Conservation (phyloP, 2,329 filamentous ascomycete genomes). For the Exophiala oligosperma region DNA sequence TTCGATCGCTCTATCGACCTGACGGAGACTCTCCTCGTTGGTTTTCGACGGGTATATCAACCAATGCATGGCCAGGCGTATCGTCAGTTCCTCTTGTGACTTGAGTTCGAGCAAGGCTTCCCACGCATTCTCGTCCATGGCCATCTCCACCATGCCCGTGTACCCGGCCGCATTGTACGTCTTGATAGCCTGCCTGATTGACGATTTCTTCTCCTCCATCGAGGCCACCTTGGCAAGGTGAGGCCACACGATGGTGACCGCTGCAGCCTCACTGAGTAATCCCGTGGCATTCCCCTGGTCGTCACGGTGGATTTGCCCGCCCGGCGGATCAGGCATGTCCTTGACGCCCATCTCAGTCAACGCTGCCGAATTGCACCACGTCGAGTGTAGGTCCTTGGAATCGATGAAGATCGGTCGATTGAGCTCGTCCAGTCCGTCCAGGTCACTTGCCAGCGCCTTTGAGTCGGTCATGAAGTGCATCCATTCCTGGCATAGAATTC, state of each 20-base stretch:
- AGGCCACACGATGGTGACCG: slow-evolving; percentile 48
- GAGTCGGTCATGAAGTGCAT: slow-evolving; percentile 50
- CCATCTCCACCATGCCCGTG: slow-evolving; percentile 54
- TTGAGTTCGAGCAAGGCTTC: slow-evolving; percentile 43
- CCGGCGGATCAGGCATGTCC: slow-evolving; percentile 43
- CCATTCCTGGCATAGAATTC: slow-evolving; percentile 51
- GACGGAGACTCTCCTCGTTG: slow-evolving; percentile 39
- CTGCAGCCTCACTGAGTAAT: slow-evolving; percentile 48
- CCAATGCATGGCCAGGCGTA: slow-evolving; percentile 52
- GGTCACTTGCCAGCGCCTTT: slow-evolving; percentile 45
- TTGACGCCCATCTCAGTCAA: slow-evolving; percentile 47
- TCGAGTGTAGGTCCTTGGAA: slow-evolving; percentile 52
- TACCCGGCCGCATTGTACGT: slow-evolving; percentile 49
- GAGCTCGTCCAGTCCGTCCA: slow-evolving; percentile 47
- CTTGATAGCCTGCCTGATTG: slow-evolving; percentile 42
- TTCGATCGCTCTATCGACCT: slow-evolving; percentile 49
- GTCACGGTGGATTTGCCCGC: slow-evolving; percentile 50
- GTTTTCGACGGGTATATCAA: slow-evolving; percentile 45
- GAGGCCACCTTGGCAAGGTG: slow-evolving; percentile 45
- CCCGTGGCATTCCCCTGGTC: slow-evolving; percentile 45
- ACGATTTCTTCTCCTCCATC: slow-evolving; percentile 43
- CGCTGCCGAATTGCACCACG: slow-evolving; percentile 52
- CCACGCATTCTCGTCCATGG: slow-evolving; percentile 53
- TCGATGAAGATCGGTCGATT: slow-evolving; percentile 51
- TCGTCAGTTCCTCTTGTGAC: slow-evolving; percentile 36